phyloP scores from a whole-genome alignment of 2,329 filamentous ascomycete species.

The Elsinoe perseae region DNA sequence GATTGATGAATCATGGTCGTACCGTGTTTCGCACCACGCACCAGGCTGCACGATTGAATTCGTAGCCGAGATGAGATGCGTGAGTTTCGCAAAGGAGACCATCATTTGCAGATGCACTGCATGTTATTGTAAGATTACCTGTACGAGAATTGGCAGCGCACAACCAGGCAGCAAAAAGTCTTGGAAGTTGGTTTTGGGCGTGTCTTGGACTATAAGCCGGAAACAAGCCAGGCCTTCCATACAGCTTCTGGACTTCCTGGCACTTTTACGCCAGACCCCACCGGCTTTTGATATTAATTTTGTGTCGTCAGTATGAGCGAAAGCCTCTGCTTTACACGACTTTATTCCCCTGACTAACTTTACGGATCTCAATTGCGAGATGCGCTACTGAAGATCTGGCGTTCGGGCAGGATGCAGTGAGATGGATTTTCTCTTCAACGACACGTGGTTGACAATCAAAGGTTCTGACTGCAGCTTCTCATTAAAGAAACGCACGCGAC shows the following conservation, averaged over 20 bases:
- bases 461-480: no score
- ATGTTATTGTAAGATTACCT: background rate
- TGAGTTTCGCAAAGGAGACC: background rate
- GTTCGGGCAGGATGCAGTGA: background rate
- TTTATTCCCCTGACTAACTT: constrained; percentile 4
- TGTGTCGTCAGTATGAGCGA: constrained; percentile 11
- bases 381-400: constrained; percentile 5
- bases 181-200: no score
- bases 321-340: background rate
- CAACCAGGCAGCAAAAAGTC: background rate
- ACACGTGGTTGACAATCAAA: no score
- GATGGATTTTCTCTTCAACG: background rate
- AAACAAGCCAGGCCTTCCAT: no score
- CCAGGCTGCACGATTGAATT: background rate
- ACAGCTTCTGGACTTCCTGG: background rate
- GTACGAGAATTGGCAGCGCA: background rate
- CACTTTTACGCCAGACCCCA: background rate
- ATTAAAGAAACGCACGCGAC: background rate
- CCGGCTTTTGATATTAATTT: constrained; percentile 14
- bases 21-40: background rate
- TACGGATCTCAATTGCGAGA: constrained; percentile 14
- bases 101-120: background rate
- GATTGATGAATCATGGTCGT: background rate
- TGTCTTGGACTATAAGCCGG: no score
- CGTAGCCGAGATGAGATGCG: background rate